phyloP scores from a whole-genome alignment of 2,329 filamentous ascomycete genomes.

The Cytospora chrysosperma region DNA sequence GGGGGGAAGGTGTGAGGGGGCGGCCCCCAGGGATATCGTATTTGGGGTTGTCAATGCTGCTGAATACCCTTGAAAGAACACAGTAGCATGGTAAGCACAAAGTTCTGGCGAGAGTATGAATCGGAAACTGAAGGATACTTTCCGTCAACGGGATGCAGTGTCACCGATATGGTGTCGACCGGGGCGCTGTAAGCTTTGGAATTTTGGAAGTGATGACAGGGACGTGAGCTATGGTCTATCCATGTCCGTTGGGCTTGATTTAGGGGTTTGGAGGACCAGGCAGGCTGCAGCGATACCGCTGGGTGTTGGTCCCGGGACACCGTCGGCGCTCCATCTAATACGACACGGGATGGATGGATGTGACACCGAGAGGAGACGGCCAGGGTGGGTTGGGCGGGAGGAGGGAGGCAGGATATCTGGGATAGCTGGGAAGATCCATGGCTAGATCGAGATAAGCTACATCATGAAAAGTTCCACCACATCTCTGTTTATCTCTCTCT shows the following conservation, averaged over 20 bases:
- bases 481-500: neutral
- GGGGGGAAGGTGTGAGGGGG: too few species aligned
- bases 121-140: neutral
- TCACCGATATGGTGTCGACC: neutral
- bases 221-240: neutral
- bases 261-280: neutral
- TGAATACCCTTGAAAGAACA: neutral
- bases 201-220: neutral
- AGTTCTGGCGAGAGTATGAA: neutral
- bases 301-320: neutral
- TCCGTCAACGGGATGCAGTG: neutral
- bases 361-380: neutral
- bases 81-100: neutral
- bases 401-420: neutral
- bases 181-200: neutral
- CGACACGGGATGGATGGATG: neutral
- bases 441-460: neutral
- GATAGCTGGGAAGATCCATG: neutral
- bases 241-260: neutral
- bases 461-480: neutral
- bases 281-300: neutral
- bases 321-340: neutral
- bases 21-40: constrained; percentile 3
- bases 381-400: neutral
- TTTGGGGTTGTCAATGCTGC: neutral